A percentile compares a stretch with the other conserved stretches of the same genome.
Evolutionary conservation across 2,329 filamentous ascomycete species (phyloP).

Genomic region (Periglandula ipomoeae): DNA sequence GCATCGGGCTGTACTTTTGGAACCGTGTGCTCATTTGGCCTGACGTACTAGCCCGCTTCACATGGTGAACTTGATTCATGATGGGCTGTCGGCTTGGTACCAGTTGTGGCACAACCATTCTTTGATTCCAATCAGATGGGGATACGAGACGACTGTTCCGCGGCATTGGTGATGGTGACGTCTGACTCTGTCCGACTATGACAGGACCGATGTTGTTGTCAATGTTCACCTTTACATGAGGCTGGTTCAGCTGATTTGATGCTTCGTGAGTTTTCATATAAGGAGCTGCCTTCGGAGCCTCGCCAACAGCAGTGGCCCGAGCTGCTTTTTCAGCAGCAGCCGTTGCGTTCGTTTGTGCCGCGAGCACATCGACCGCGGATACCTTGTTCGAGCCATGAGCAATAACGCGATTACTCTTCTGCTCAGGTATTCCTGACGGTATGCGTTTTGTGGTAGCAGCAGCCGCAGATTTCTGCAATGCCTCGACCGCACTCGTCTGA

Average conservation of each 20-base stretch:
- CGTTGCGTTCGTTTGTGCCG: background rate
- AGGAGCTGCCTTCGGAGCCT: background rate
- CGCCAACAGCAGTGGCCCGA: background rate
- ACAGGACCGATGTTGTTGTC: slow-evolving; percentile 3
- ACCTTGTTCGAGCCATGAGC: background rate
- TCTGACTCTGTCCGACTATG: background rate
- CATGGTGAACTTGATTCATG: background rate
- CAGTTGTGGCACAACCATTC: background rate
- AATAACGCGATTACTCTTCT: background rate
- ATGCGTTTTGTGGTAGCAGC: slow-evolving; percentile 13
- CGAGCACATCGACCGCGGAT: background rate
- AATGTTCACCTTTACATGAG: background rate
- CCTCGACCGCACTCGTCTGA: slow-evolving; percentile 10
- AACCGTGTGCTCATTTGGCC: background rate
- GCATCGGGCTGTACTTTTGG: background rate
- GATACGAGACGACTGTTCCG: background rate
- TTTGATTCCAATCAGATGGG: background rate
- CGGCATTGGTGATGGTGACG: slow-evolving; percentile 6
- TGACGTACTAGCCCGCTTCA: background rate
- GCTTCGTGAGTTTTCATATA: background rate
- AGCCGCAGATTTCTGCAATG: slow-evolving; percentile 19
- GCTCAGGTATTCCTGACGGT: background rate
- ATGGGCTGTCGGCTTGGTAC: background rate
- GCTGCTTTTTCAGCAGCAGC: background rate
- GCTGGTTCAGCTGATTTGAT: background rate